Evolutionary conservation across 352 stramenopile genomes (phyloP), one percentile per base, ranked within the genome.

Genomic region (Pythium phragmitis): DNA sequence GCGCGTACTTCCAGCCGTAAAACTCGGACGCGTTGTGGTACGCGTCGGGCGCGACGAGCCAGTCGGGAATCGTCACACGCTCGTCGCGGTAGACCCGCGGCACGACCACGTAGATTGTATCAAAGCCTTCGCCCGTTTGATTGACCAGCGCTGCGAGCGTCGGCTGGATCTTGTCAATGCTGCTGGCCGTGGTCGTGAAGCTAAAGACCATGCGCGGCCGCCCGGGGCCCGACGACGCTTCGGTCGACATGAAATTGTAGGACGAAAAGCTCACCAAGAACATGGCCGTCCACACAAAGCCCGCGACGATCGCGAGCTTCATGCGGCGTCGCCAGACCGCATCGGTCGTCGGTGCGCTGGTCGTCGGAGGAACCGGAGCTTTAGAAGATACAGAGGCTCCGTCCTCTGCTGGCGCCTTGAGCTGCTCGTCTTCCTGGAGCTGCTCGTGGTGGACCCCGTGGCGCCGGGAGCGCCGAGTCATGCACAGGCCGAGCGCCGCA

Each of bases 181-280:
- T 58, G 17, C 56, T 43, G 11, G 68, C 51, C 14, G 70, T 87
- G 4, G 78, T 83, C 17, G 78, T 87, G 60, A 87, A 83, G 68
- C 78, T 87, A 59, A 85, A 87, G 4, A 85, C 76, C 42, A 81
- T 69, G 21, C 74, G 75, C 2, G 77, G 75, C 28, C 66, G 71
- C 57, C 21, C 59, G 45, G 12, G 51, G 51, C 34, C 64, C 67
- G 58, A 70, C 65, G 53, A 48, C 37, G n/a, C 34, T 48, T n/a
- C 53, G 63, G 21, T 49, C 47, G 21, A 61, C 52, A 39, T 39
- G n/a, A 64, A 64, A 36, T 64, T 70, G 39, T 72, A 79, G 23
- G 72, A 65, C 55, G 75, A 65, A 62, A 82, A 81, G 19, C 52
- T 72, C 36, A 67, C 72, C 7, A 85, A 57, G 28, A 81, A 70